phyloP scores from a whole-genome alignment of 495 filamentous ascomycete genomes.

The Chaetomium cochliodes region DNA sequence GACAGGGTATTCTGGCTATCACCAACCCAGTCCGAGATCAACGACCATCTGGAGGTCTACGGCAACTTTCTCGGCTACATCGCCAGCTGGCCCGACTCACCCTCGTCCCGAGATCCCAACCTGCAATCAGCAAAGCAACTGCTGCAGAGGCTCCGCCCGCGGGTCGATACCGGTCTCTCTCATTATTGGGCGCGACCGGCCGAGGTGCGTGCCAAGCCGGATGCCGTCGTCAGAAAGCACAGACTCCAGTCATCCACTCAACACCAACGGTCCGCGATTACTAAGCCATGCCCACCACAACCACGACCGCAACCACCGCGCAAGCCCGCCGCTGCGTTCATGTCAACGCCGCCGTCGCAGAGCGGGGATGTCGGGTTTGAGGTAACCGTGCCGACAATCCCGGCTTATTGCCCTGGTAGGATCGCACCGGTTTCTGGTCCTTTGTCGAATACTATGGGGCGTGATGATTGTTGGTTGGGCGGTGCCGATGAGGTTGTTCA shows the following conservation, averaged over 20 bases:
- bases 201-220: not conserved
- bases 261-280: not conserved
- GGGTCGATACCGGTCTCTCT: conserved; percentile 9
- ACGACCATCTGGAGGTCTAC: conserved; percentile 11
- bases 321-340: not conserved
- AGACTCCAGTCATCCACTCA: not conserved
- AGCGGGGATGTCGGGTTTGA: not conserved
- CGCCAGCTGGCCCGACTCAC: not conserved
- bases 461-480: not conserved
- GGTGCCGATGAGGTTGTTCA: not conserved
- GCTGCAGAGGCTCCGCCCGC: conserved; percentile 3
- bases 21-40: not conserved
- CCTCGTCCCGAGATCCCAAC: not conserved
- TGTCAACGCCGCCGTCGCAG: not conserved
- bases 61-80: conserved; percentile 7
- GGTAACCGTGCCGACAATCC: not conserved
- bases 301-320: not conserved
- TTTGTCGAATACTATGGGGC: not conserved
- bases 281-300: not conserved
- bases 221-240: not conserved
- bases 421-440: not conserved
- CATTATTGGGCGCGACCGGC: not conserved
- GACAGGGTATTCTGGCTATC: conserved; percentile 3
- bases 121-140: not conserved
- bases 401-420: not conserved